Evolutionary conservation across 2,329 filamentous ascomycete species (phyloP).

Genomic region (Metarhizium humberi): DNA sequence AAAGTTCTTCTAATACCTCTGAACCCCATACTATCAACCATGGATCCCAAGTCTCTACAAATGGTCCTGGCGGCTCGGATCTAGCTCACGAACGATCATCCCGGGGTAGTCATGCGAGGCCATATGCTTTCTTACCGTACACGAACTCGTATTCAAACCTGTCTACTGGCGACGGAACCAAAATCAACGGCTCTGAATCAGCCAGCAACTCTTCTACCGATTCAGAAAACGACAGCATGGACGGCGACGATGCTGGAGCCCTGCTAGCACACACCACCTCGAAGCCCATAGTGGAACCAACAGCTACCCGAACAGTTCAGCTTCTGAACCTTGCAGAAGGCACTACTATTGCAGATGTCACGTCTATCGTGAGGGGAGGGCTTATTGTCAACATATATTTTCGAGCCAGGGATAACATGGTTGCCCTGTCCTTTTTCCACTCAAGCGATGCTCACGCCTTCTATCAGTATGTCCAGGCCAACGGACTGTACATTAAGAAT

Average conservation of each 20-base stretch:
- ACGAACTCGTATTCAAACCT: neutral
- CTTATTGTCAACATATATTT: constrained; percentile 60
- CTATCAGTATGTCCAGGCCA: constrained; percentile 50
- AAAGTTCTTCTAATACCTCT: neutral
- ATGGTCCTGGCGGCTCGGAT: neutral
- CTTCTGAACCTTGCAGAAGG: constrained; percentile 53
- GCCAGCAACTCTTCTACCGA: neutral
- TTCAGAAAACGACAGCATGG: neutral
- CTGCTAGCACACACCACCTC: neutral
- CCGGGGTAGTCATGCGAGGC: neutral
- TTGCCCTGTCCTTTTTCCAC: constrained; percentile 61
- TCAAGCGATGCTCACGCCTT: constrained; percentile 55
- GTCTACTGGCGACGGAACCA: neutral
- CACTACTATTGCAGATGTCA: constrained; percentile 57
- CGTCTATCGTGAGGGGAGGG: constrained; percentile 58
- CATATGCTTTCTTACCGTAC: neutral
- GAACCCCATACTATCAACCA: neutral
- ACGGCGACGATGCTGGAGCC: neutral
- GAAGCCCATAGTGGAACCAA: constrained; percentile 17
- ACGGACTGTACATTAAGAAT: constrained; percentile 59
- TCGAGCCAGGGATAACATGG: constrained; percentile 46
- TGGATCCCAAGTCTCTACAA: neutral
- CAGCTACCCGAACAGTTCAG: constrained; percentile 47
- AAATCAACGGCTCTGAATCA: neutral
- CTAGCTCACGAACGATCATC: neutral